Conservation (phyloP, 2,329 filamentous ascomycete genomes). For the Ceratocystis papillata region DNA sequence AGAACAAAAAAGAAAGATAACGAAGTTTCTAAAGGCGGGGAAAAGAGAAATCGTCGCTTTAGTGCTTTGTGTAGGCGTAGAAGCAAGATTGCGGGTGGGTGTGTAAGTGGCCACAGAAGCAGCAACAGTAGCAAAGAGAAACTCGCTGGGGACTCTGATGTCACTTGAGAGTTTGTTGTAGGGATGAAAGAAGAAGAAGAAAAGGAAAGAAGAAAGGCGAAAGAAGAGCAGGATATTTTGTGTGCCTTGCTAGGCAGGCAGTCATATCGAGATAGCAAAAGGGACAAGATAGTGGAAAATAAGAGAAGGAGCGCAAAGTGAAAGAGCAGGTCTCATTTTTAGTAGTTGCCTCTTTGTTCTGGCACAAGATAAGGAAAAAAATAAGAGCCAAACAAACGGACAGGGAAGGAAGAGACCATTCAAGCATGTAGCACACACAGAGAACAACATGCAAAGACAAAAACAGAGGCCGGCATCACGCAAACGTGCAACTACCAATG, state of each 20-base stretch:
- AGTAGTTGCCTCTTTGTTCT: constrained; percentile 5
- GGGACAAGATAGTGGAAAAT: constrained; percentile 10
- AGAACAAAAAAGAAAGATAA: too few species aligned
- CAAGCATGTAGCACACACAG: constrained; percentile 1
- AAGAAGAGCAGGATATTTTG: not conserved
- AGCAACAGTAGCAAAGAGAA: not conserved
- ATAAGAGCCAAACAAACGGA: not conserved
- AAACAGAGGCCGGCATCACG: not conserved
- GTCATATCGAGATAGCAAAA: constrained; percentile 13
- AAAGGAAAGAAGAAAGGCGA: not conserved
- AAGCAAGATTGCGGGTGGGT: too few species aligned
- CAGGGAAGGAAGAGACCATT: constrained; percentile 4
- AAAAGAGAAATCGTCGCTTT: too few species aligned
- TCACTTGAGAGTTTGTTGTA: too few species aligned
- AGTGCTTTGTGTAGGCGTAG: too few species aligned
- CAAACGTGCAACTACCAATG: not conserved
- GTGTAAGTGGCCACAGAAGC: too few species aligned
- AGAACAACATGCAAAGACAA: not conserved
- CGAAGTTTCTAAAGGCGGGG: too few species aligned
- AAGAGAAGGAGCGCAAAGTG: not conserved
- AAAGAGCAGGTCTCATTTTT: not conserved
- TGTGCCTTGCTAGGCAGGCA: not conserved
- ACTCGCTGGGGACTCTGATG: not conserved
- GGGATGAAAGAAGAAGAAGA: not conserved
- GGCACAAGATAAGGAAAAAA: constrained; percentile 7